Evolutionary conservation across 768 basidiomycete genomes (phyloP).

Genomic region (Tricholoma matsutake): DNA sequence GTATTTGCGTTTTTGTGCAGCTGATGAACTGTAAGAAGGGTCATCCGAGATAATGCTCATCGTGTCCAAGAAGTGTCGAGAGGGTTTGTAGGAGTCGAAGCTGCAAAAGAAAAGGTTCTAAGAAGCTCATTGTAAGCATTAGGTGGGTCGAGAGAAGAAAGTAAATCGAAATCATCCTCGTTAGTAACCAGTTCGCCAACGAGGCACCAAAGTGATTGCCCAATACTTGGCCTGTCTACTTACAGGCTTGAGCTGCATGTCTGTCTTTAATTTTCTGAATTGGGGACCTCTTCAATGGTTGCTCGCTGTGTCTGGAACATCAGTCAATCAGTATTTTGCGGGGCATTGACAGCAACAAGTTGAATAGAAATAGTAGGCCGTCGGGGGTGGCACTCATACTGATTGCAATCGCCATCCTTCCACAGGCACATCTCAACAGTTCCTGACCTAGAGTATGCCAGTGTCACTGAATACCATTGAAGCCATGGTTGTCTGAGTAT

Average conservation of each 20-base stretch:
- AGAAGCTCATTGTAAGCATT: slow-evolving; percentile 12
- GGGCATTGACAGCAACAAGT: background rate
- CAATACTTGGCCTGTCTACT: slow-evolving; percentile 10
- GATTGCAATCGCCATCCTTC: slow-evolving; percentile 12
- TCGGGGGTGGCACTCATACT: background rate
- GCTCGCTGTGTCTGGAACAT: background rate
- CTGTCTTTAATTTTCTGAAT: slow-evolving; percentile 3
- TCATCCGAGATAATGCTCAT: slow-evolving; percentile 4
- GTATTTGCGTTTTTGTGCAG: slow-evolving; percentile 8
- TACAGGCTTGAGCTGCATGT: slow-evolving; percentile 3
- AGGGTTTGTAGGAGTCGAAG: background rate
- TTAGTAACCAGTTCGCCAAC: slow-evolving; percentile 4
- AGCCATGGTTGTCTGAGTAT: slow-evolving; percentile 24
- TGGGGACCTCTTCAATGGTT: background rate
- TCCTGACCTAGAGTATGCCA: slow-evolving; percentile 12
- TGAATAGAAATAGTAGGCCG: slow-evolving; percentile 9
- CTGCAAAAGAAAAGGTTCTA: slow-evolving; percentile 1
- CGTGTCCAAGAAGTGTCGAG: slow-evolving; percentile 8
- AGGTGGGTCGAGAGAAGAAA: slow-evolving; percentile 6
- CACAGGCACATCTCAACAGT: slow-evolving; percentile 14
- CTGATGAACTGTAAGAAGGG: background rate
- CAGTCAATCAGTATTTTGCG: background rate
- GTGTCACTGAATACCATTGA: slow-evolving; percentile 16
- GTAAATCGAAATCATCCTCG: background rate
- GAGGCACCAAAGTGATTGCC: slow-evolving; percentile 6